Evolutionary conservation across 805 yeast genomes (phyloP).

Genomic region (Wickerhamomyces chambardii): DNA sequence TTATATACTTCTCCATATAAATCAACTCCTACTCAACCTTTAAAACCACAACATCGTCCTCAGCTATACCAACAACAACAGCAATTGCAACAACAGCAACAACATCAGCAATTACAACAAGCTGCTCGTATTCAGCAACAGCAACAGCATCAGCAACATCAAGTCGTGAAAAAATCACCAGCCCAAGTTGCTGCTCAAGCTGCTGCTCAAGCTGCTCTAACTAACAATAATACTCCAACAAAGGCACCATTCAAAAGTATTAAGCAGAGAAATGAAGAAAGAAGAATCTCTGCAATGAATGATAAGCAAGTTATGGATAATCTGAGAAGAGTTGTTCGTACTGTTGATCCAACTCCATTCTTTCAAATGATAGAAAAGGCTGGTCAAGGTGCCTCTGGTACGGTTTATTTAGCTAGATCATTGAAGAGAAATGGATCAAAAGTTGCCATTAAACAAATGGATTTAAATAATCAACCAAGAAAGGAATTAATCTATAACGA

Average conservation of each 20-base stretch:
- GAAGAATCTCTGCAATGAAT: constrained; percentile 56
- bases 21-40: background rate
- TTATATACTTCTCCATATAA: constrained; percentile 8
- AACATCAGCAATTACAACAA: too few species aligned
- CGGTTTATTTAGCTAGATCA: constrained; percentile 80
- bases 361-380: constrained; percentile 75
- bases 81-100: constrained; percentile 12
- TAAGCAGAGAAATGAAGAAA: constrained; percentile 32
- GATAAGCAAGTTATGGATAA: constrained; percentile 83
- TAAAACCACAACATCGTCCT: constrained; percentile 1
- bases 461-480: constrained; percentile 81
- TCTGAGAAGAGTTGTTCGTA: constrained; percentile 72
- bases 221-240: constrained; percentile 2
- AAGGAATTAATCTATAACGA: constrained; percentile 95
- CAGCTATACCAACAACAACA: constrained; percentile 2
- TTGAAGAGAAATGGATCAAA: constrained; percentile 45
- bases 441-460: constrained; percentile 97
- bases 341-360: constrained; percentile 77
- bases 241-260: constrained; percentile 14
- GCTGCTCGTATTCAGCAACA: too few species aligned
- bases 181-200: constrained; percentile 18
- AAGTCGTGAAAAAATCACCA: constrained; percentile 6
- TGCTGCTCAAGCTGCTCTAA: constrained; percentile 14
- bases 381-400: constrained; percentile 98
- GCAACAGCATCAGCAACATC: constrained; percentile 13